Percentiles rank a stretch among this genome's conserved stretches.
These are phyloP conservation scores for Irpex lacteus DNA, from an alignment of 1,284 basidiomycete species.

Conservation along the genomic window DNA sequence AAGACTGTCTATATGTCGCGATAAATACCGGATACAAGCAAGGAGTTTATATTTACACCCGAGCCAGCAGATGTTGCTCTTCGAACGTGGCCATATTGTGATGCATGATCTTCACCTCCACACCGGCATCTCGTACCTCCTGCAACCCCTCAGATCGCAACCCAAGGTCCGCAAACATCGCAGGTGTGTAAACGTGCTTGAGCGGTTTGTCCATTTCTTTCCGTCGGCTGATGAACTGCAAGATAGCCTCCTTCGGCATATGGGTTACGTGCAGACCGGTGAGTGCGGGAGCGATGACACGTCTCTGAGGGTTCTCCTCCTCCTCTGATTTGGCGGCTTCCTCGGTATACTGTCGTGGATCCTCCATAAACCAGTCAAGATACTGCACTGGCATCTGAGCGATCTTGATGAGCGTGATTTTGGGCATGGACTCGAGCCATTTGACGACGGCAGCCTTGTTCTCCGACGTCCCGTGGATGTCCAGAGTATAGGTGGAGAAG, in stretches of 20 bases:
- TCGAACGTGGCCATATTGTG: not conserved
- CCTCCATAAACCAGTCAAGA: constrained; percentile 41
- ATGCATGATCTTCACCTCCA: not conserved
- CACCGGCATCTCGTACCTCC: not conserved
- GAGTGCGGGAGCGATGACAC: not conserved
- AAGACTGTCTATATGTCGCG: too few species aligned
- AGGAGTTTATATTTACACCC: not conserved
- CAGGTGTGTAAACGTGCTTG: not conserved
- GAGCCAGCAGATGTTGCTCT: not conserved
- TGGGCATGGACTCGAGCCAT: constrained; percentile 53
- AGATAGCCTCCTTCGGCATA: not conserved
- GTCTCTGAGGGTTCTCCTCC: not conserved
- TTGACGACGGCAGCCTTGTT: constrained; percentile 23
- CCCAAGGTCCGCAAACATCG: not conserved
- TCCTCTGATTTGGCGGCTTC: not conserved
- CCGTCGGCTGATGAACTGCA: not conserved
- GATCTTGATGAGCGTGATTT: constrained; percentile 45
- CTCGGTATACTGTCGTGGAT: constrained; percentile 20
- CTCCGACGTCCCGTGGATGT: constrained; percentile 34
- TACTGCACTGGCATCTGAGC: constrained; percentile 37
- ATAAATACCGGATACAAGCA: too few species aligned
- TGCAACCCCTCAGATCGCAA: not conserved
- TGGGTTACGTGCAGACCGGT: not conserved
- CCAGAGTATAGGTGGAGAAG: constrained; percentile 49
- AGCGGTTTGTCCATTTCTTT: not conserved